Conservation (phyloP, 805 yeast species). For the Starmera caribaea region DNA sequence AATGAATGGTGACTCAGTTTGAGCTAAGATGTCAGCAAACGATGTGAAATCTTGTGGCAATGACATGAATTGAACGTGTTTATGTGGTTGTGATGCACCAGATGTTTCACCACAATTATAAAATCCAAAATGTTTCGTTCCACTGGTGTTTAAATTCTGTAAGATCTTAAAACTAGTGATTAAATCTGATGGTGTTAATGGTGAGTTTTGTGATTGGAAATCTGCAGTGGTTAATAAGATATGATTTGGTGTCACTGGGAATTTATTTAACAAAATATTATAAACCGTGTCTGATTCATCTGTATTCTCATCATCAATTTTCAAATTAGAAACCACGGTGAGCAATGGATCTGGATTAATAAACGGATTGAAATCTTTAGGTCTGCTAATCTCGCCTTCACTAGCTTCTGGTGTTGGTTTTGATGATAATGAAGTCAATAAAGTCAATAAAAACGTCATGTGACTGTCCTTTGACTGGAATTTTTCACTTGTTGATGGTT, state of each 20-base stretch:
- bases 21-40: constrained; percentile 43
- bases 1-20: constrained; percentile 37
- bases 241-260: constrained; percentile 75
- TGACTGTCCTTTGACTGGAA: constrained; percentile 17
- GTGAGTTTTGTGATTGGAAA: constrained; percentile 61
- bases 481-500: constrained; percentile 32
- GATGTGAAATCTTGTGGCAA: constrained; percentile 52
- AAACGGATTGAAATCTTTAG: constrained; percentile 56
- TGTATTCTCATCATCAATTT: constrained; percentile 28
- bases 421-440: constrained; percentile 21
- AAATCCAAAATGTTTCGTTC: constrained; percentile 61
- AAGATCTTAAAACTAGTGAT: constrained; percentile 47
- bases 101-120: constrained; percentile 82
- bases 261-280: constrained; percentile 73
- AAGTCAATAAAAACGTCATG: constrained; percentile 22
- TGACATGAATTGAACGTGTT: constrained; percentile 79
- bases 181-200: constrained; percentile 66
- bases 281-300: constrained; percentile 19
- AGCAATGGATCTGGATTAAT: constrained; percentile 69
- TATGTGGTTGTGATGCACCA: constrained; percentile 94
- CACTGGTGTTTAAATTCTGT: constrained; percentile 32
- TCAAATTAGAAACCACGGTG: constrained; percentile 45
- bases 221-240: constrained; percentile 69
- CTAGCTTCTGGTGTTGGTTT: constrained; percentile 29
- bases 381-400: constrained; percentile 22